These are phyloP conservation scores for Ophiocordyceps australis DNA, from an alignment of 2,329 filamentous ascomycete genomes.

Conservation along the genomic window DNA sequence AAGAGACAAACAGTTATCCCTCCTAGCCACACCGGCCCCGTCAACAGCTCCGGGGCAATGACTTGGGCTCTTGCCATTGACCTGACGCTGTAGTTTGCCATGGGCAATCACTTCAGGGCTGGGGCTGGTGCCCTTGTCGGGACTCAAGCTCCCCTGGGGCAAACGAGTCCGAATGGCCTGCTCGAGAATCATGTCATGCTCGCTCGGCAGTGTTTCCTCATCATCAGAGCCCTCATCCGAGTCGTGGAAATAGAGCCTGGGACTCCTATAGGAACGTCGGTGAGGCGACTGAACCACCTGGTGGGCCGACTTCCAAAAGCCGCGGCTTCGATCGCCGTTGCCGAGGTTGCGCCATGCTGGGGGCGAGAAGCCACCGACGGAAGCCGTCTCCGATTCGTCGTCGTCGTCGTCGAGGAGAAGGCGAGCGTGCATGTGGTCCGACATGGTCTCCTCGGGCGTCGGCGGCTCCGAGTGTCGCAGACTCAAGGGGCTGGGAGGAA, in stretches of 20 bases:
- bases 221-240: constrained; percentile 12
- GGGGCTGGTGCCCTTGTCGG: constrained; percentile 26
- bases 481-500: constrained; percentile 21
- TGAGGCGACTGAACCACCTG: no score
- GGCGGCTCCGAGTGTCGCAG: constrained; percentile 13
- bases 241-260: constrained; percentile 5
- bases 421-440: no score
- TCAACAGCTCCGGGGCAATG: no score
- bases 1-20: constrained; percentile 30
- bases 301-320: constrained; percentile 30
- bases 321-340: constrained; percentile 38
- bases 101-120: constrained; percentile 29
- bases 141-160: constrained; percentile 35
- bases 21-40: no score
- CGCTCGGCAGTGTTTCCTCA: no score
- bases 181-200: constrained; percentile 24
- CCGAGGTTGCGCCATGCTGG: constrained; percentile 42
- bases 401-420: constrained; percentile 14
- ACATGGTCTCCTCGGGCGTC: constrained; percentile 15
- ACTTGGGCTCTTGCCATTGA: constrained; percentile 14
- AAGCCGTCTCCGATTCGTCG: constrained; percentile 27
- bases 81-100: no score
- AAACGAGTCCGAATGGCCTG: constrained; percentile 35
- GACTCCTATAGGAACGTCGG: no score
- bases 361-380: constrained; percentile 38